Conservation (phyloP, 345 rosid genomes). For the Linum tenue region DNA sequence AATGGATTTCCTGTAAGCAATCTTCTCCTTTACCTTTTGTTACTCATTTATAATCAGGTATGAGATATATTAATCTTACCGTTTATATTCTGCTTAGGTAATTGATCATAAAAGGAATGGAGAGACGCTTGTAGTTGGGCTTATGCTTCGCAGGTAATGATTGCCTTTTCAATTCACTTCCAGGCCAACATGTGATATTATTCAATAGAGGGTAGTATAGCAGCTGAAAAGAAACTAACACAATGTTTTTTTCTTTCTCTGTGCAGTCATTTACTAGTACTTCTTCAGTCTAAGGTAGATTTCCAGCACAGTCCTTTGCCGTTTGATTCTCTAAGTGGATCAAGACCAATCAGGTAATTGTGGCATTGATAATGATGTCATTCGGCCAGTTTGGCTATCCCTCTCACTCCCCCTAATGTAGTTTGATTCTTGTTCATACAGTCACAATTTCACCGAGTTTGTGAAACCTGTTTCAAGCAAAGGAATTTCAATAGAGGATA, state of each 20-base stretch:
- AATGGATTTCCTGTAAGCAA: slow-evolving; percentile 86
- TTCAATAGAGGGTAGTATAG: background rate
- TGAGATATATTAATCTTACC: slow-evolving; percentile 1
- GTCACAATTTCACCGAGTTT: slow-evolving; percentile 86
- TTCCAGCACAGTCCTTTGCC: slow-evolving; percentile 95
- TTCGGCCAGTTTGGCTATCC: background rate
- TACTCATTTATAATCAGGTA: slow-evolving; percentile 2
- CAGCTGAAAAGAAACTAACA: slow-evolving; percentile 3
- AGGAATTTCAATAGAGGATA: slow-evolving; percentile 75
- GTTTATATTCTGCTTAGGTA: slow-evolving; percentile 36
- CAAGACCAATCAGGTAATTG: slow-evolving; percentile 46
- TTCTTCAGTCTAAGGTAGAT: slow-evolving; percentile 89
- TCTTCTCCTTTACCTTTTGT: slow-evolving; percentile 1
- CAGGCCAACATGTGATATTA: background rate
- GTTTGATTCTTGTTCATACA: slow-evolving; percentile 24
- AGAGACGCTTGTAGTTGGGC: slow-evolving; percentile 83
- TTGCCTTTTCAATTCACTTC: background rate
- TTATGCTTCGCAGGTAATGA: slow-evolving; percentile 83
- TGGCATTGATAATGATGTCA: background rate
- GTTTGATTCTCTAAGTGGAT: slow-evolving; percentile 43
- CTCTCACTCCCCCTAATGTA: background rate
- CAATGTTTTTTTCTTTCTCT: slow-evolving; percentile 8
- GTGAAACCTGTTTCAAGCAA: slow-evolving; percentile 90
- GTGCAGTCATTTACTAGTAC: slow-evolving; percentile 88
- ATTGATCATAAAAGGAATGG: slow-evolving; percentile 85